A percentile compares a stretch with the other conserved stretches of the same genome.
phyloP scores from a whole-genome alignment of 2,329 filamentous ascomycete species.

The Penicillium freii region DNA sequence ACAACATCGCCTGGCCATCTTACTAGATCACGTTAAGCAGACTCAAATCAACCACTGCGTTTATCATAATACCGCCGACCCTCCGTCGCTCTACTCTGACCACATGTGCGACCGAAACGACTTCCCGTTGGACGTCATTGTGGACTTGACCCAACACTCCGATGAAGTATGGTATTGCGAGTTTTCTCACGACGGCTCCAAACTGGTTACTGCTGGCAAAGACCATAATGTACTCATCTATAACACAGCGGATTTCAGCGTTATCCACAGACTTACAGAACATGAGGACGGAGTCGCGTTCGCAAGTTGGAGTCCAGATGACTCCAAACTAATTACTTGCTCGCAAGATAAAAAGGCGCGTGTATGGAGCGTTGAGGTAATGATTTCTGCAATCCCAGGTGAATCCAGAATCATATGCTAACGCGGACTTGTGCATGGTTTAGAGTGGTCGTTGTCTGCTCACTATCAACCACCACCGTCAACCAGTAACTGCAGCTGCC shows the following conservation, averaged over 20 bases:
- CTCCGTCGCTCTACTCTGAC: slow-evolving; percentile 85
- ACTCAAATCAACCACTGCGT: slow-evolving; percentile 79
- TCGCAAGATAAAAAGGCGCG: slow-evolving; percentile 70
- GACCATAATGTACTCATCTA: slow-evolving; percentile 78
- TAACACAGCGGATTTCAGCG: slow-evolving; percentile 67
- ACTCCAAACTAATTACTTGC: slow-evolving; percentile 80
- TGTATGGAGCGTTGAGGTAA: slow-evolving; percentile 70
- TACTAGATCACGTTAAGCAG: slow-evolving; percentile 80
- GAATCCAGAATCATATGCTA: slow-evolving; percentile 1
- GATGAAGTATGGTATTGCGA: slow-evolving; percentile 90
- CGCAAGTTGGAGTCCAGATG: slow-evolving; percentile 88
- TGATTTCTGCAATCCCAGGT: not conserved
- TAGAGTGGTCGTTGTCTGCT: slow-evolving; percentile 64
- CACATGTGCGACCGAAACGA: slow-evolving; percentile 76
- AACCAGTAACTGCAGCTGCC: slow-evolving; percentile 84
- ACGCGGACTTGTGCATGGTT: slow-evolving; percentile 6
- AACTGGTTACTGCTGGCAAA: slow-evolving; percentile 76
- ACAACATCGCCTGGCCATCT: slow-evolving; percentile 76
- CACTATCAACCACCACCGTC: slow-evolving; percentile 67
- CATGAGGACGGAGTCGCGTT: slow-evolving; percentile 73
- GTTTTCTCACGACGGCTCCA: slow-evolving; percentile 84
- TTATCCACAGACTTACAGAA: slow-evolving; percentile 61
- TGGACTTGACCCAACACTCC: slow-evolving; percentile 69
- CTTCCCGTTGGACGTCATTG: slow-evolving; percentile 71
- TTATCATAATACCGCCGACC: slow-evolving; percentile 77